Conservation (phyloP, 345 rosid species). For the Mallotus nudiflorus region DNA sequence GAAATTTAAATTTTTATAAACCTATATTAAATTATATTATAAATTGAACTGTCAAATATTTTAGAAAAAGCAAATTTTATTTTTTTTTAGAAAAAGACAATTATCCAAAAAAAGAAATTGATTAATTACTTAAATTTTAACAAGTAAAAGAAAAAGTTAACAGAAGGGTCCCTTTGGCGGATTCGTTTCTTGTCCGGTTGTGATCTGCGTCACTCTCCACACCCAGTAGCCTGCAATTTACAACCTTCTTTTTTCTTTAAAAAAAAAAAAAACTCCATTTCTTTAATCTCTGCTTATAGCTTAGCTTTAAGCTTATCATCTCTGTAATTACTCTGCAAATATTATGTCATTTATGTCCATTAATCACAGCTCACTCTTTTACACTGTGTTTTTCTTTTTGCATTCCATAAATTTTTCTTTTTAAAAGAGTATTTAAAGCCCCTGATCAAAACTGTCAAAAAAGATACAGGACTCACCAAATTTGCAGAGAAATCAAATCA, state of each 20-base stretch:
- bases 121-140: background rate
- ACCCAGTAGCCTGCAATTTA: background rate
- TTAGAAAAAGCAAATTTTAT: too few species aligned
- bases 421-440: background rate
- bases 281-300: background rate
- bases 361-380: background rate
- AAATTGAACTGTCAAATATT: too few species aligned
- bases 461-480: background rate
- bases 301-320: too few species aligned
- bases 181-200: slow-evolving; percentile 23
- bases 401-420: too few species aligned
- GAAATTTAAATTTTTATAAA: too few species aligned
- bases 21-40: too few species aligned
- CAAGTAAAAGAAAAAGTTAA: background rate
- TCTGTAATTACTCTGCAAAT: background rate
- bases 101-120: background rate
- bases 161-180: background rate
- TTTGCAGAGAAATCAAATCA: background rate
- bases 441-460: background rate
- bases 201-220: slow-evolving; percentile 8
- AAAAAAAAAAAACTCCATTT: background rate
- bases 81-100: too few species aligned
- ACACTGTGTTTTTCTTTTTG: background rate
- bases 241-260: background rate
- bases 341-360: background rate